A percentile compares a stretch with the other conserved stretches of the same genome.
Evolutionary conservation across 108 stramenopile species (phyloP).

Genomic region (Nitzschia sp.): DNA sequence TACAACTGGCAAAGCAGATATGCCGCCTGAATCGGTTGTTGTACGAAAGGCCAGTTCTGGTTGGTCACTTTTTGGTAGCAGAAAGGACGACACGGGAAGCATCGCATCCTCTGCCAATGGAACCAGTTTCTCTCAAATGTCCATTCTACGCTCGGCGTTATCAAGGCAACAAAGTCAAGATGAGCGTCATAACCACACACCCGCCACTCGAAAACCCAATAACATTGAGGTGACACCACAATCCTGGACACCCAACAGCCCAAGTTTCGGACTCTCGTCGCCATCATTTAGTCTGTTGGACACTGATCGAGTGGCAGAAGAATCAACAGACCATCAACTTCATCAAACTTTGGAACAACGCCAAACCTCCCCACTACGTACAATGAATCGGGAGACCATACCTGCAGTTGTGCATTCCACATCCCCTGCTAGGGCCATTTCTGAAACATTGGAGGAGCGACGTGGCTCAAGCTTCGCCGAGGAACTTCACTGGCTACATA

Average conservation of each 20-base stretch:
- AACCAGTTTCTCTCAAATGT: constrained; percentile 1
- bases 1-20: not conserved
- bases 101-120: not conserved
- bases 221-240: not conserved
- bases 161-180: not conserved
- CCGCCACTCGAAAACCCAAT: not conserved
- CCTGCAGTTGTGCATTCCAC: not conserved
- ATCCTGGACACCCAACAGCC: constrained; percentile 8
- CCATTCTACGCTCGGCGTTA: not conserved
- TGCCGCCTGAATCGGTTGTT: constrained; percentile 9
- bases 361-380: not conserved
- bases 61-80: constrained; percentile 12
- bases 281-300: constrained; percentile 19
- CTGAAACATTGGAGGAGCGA: not conserved
- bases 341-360: not conserved
- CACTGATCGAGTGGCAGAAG: constrained; percentile 7
- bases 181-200: not conserved
- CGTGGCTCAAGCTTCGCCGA: constrained; percentile 2
- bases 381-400: not conserved
- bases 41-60: constrained; percentile 8
- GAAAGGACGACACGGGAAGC: constrained; percentile 13
- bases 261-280: constrained; percentile 13
- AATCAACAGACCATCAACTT: constrained; percentile 17
- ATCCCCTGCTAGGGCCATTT: not conserved
- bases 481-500: constrained; percentile 17